Conservation (phyloP, 768 basidiomycete genomes). For the Suillus lakei region DNA sequence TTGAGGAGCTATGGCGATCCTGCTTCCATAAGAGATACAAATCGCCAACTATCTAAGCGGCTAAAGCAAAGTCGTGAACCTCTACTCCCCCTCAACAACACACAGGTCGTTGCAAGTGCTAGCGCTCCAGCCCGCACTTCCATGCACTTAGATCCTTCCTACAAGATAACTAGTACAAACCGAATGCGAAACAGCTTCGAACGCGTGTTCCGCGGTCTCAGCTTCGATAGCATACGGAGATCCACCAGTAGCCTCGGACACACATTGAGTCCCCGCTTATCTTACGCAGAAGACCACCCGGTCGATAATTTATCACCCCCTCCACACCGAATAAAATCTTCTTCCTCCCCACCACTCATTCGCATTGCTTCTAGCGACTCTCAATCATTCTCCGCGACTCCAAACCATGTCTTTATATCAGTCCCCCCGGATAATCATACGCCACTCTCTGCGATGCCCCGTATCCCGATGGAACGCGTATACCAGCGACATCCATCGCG, state of each 20-base stretch:
- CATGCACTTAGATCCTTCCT: slow-evolving; percentile 13
- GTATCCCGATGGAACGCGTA: slow-evolving; percentile 46
- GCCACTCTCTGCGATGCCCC: slow-evolving; percentile 41
- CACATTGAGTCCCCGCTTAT: slow-evolving; percentile 15
- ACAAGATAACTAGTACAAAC: slow-evolving; percentile 16
- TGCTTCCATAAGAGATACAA: slow-evolving; percentile 28
- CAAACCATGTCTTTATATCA: slow-evolving; percentile 32
- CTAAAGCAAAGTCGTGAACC: slow-evolving; percentile 75
- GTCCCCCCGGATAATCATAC: slow-evolving; percentile 35
- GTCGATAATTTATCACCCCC: slow-evolving; percentile 16
- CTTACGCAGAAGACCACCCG: slow-evolving; percentile 19
- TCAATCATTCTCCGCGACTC: slow-evolving; percentile 30
- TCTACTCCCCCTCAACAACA: slow-evolving; percentile 55
- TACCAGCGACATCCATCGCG: slow-evolving; percentile 72
- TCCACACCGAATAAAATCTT: slow-evolving; percentile 19
- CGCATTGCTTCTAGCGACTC: slow-evolving; percentile 29
- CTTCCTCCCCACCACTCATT: slow-evolving; percentile 26
- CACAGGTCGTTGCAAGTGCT: background rate
- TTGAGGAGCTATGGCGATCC: slow-evolving; percentile 29
- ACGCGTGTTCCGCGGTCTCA: slow-evolving; percentile 55
- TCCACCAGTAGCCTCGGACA: slow-evolving; percentile 23
- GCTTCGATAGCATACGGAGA: slow-evolving; percentile 53
- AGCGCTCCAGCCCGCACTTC: slow-evolving; percentile 30
- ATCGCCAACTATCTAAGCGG: slow-evolving; percentile 39
- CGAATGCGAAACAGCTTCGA: slow-evolving; percentile 66